Conservation (phyloP, 2,329 filamentous ascomycete species). For the Aspergillus sp. region DNA sequence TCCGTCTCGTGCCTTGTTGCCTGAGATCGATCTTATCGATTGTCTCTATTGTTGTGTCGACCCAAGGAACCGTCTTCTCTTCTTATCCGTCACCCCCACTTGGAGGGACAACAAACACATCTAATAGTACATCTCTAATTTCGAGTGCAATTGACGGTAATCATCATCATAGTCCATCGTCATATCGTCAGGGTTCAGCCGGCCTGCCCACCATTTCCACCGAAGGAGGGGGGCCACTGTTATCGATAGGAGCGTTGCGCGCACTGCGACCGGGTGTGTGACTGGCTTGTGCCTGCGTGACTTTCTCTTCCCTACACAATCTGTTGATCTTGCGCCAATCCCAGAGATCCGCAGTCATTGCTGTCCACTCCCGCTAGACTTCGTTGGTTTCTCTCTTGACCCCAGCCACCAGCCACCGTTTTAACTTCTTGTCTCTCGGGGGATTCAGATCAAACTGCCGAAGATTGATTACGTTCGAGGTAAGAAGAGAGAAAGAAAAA, state of each 20-base stretch:
- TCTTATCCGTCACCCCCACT: slow-evolving; percentile 11
- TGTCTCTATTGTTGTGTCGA: slow-evolving; percentile 2
- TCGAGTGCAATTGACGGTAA: background rate
- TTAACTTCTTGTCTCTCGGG: slow-evolving; percentile 9
- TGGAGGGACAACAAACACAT: slow-evolving; percentile 18
- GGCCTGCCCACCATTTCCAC: background rate
- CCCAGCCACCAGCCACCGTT: slow-evolving; percentile 22
- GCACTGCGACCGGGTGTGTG: slow-evolving; percentile 13
- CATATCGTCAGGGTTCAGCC: background rate
- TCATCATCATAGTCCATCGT: background rate
- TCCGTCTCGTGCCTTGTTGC: background rate
- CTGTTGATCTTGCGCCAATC: slow-evolving; percentile 6
- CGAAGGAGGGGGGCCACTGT: slow-evolving; percentile 29
- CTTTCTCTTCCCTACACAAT: slow-evolving; percentile 10
- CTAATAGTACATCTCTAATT: background rate
- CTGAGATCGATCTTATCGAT: background rate
- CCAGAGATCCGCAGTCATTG: background rate
- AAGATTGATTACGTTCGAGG: background rate
- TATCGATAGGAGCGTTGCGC: slow-evolving; percentile 30
- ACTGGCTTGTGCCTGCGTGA: slow-evolving; percentile 32
- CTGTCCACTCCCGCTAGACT: background rate
- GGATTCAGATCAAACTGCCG: slow-evolving; percentile 6
- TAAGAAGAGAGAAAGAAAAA: background rate
- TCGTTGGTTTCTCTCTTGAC: slow-evolving; percentile 9
- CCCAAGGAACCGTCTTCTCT: slow-evolving; percentile 16